These are phyloP conservation scores for Raphanus sativus DNA, from an alignment of 345 rosid species.

Conservation along the genomic window DNA sequence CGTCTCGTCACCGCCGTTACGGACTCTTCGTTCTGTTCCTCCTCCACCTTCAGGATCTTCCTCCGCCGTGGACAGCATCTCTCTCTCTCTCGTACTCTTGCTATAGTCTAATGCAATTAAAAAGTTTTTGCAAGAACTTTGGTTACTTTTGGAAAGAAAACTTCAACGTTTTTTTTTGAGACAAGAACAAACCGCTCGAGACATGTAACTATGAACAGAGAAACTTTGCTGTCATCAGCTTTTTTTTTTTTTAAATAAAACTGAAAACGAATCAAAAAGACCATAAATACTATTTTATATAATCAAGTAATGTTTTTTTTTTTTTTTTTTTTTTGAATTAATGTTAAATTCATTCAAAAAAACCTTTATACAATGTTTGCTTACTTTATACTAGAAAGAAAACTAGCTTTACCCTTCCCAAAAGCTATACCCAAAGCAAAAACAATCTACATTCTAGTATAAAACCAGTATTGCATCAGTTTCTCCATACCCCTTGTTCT, in stretches of 20 bases:
- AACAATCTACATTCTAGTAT: too few species aligned
- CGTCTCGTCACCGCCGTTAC: background rate
- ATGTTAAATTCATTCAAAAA: too few species aligned
- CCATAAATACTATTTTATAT: too few species aligned
- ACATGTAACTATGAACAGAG: background rate
- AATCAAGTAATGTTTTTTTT: background rate
- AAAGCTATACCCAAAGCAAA: too few species aligned
- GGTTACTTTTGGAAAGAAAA: background rate
- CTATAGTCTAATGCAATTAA: background rate
- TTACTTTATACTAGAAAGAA: too few species aligned
- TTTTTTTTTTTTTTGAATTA: too few species aligned
- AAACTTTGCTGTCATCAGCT: background rate
- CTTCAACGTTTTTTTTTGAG: background rate
- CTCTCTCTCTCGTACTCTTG: background rate
- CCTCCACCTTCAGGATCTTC: conserved; percentile 24
- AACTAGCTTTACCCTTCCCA: too few species aligned
- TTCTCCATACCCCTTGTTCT: too few species aligned
- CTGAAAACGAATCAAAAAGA: background rate
- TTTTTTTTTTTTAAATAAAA: background rate
- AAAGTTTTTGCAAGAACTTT: background rate
- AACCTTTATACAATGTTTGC: too few species aligned
- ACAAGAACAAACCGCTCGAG: background rate
- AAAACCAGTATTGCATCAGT: too few species aligned
- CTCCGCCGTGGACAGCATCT: conserved; percentile 17
- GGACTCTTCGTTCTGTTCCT: background rate